These are phyloP conservation scores for Hansfordia pulvinata DNA, from an alignment of 2,329 filamentous ascomycete genomes.

Conservation along the genomic window DNA sequence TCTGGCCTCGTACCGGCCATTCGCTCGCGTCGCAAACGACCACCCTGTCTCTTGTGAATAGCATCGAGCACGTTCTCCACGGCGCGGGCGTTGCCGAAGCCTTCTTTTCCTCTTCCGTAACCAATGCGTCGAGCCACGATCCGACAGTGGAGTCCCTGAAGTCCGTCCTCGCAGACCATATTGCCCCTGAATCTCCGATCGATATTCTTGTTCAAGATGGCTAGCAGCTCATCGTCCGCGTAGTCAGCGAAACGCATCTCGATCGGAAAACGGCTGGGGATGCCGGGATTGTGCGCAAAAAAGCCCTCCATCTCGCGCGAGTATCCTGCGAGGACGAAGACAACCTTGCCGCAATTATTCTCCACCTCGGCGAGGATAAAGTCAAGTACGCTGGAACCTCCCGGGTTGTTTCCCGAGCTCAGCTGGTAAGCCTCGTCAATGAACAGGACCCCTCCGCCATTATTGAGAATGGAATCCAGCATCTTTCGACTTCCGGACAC, in stretches of 20 bases:
- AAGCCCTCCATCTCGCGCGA: constrained; percentile 63
- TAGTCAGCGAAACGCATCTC: constrained; percentile 59
- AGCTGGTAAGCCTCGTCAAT: constrained; percentile 74
- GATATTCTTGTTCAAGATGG: constrained; percentile 44
- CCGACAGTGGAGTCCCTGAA: constrained; percentile 46
- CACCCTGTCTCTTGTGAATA: constrained; percentile 45
- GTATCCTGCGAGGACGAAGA: constrained; percentile 64
- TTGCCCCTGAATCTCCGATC: constrained; percentile 32
- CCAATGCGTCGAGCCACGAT: constrained; percentile 51
- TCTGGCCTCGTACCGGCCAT: constrained; percentile 27
- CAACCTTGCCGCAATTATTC: constrained; percentile 53
- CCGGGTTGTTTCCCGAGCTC: constrained; percentile 38
- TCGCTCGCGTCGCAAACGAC: constrained; percentile 35
- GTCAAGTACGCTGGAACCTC: constrained; percentile 52
- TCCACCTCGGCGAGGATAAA: constrained; percentile 61
- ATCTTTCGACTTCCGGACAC: constrained; percentile 42
- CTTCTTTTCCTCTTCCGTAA: constrained; percentile 44
- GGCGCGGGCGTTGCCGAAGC: constrained; percentile 61
- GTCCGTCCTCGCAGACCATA: constrained; percentile 48
- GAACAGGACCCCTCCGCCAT: constrained; percentile 56
- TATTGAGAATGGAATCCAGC: constrained; percentile 39
- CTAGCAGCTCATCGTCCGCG: constrained; percentile 45
- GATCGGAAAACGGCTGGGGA: constrained; percentile 55
- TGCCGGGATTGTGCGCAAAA: constrained; percentile 59
- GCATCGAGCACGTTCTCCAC: constrained; percentile 46